Evolutionary conservation across 352 stramenopile genomes (phyloP).

Genomic region (Elongisporangium undulatum): DNA sequence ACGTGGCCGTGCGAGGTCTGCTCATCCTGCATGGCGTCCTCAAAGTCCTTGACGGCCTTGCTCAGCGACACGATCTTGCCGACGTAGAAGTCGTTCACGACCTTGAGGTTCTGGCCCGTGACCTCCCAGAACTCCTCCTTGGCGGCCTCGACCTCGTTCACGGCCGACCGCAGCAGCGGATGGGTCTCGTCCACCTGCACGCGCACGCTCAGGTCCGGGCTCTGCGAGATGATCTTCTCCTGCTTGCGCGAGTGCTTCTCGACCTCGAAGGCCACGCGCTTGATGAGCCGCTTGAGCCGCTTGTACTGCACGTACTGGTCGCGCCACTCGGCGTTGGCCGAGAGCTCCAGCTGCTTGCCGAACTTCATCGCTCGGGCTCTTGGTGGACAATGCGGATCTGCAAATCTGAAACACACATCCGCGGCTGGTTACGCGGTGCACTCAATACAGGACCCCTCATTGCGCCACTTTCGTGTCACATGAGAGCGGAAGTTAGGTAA

Average conservation of each 20-base stretch:
- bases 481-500: not conserved
- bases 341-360: slow-evolving; percentile 91
- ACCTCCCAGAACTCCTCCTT: slow-evolving; percentile 85
- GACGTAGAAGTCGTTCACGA: slow-evolving; percentile 83
- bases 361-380: slow-evolving; percentile 82
- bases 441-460: not conserved
- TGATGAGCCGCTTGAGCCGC: slow-evolving; percentile 89
- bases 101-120: slow-evolving; percentile 71
- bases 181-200: slow-evolving; percentile 58
- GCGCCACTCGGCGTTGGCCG: slow-evolving; percentile 84
- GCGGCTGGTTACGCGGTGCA: not conserved
- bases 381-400: not conserved
- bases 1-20: slow-evolving; percentile 74
- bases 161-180: slow-evolving; percentile 42
- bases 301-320: slow-evolving; percentile 92
- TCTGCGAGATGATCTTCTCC: slow-evolving; percentile 36
- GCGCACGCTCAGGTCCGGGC: slow-evolving; percentile 19
- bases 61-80: slow-evolving; percentile 63
- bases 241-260: slow-evolving; percentile 77
- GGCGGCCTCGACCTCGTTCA: slow-evolving; percentile 61
- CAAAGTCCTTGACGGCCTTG: slow-evolving; percentile 75
- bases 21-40: slow-evolving; percentile 58
- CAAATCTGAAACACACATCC: not conserved
- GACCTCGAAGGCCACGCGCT: slow-evolving; percentile 86
- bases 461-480: not conserved